Evolutionary conservation across 163 green algal genomes (phyloP), one percentile per base, ranked within the genome.

Genomic region (Prototheca wickerhamii): DNA sequence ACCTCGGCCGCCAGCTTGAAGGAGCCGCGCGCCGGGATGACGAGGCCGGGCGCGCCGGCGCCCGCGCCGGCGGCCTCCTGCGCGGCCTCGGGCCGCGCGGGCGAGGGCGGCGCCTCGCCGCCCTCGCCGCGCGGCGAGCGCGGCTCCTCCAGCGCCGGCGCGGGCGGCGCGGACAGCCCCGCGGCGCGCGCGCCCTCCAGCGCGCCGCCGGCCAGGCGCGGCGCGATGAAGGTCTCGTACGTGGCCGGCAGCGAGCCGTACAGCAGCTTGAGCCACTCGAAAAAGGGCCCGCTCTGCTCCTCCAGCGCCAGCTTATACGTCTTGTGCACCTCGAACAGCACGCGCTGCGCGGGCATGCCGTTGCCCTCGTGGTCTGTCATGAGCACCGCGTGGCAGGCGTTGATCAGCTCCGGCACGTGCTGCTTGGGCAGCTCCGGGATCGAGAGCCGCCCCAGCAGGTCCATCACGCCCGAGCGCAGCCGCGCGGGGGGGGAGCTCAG

Each of bases 321-420:
- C 61, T 95, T 95, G 69, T 95, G 82, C 32, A 98, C 58, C 58
- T 98, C 92, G 61, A 95, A 88, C 12, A 94, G 70, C 31, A 94
- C 75, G 21, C 86, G 86, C 59, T 95, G 76, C 20, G 76, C 79
- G 0, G 95, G 63, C n/a, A 95, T 63, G 2, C 73, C 90, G 65
- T 95, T 95, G 7, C 91, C 86, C 77, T 97, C 91, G 58, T 92
- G 92, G 71, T 97, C 90, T 1, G 46, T 68, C 28, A 60, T 52
- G 23, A 95, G 70, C 4, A 88, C 65, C 23, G 63, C 53, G n/a
- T 93, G 68, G 37, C 77, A 84, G 28, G 83, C 58, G 12, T 73
- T 63, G 49, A 90, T 67, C 31, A 96, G 71, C 32, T 87, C 75
- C 1, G 64, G 29, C 17, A 84, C 77, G 58, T 84, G 80, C 3